A percentile compares a stretch with the other conserved stretches of the same genome.
Evolutionary conservation across 1,284 basidiomycete species (phyloP).

Genomic region (Somion occarium): DNA sequence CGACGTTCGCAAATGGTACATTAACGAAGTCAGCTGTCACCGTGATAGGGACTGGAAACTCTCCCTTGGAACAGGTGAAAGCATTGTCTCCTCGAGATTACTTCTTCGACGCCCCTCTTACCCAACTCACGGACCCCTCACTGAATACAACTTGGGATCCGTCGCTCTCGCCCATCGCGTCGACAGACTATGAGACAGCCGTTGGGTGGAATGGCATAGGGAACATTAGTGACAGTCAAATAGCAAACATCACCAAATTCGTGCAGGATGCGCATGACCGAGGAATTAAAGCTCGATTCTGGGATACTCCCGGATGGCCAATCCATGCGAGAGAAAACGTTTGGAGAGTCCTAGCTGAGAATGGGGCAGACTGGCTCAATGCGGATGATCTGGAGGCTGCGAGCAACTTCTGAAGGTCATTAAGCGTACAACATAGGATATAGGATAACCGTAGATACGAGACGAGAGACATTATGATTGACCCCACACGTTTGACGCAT

Average conservation of each 20-base stretch:
- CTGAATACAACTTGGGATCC: constrained; percentile 37
- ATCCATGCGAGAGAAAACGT: constrained; percentile 38
- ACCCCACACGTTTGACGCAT: constrained; percentile 27
- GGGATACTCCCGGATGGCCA: constrained; percentile 50
- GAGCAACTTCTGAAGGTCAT: constrained; percentile 29
- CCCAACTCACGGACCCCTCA: constrained; percentile 32
- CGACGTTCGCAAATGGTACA: constrained; percentile 39
- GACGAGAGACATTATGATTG: constrained; percentile 10
- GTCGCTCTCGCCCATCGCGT: constrained; percentile 44
- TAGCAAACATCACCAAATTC: constrained; percentile 30
- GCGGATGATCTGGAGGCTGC: constrained; percentile 48
- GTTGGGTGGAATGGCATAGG: constrained; percentile 47
- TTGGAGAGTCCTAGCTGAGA: constrained; percentile 38
- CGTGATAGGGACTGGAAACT: constrained; percentile 51
- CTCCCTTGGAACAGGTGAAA: constrained; percentile 45
- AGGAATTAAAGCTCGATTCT: constrained; percentile 46
- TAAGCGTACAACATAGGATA: constrained; percentile 6
- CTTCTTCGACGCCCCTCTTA: constrained; percentile 52
- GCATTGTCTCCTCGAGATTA: constrained; percentile 42
- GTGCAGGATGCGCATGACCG: constrained; percentile 40
- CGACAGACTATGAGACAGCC: constrained; percentile 41
- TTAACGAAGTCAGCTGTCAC: constrained; percentile 36
- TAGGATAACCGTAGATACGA: constrained; percentile 11
- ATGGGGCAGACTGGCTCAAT: constrained; percentile 50
- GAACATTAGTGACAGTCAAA: constrained; percentile 36